These are phyloP conservation scores for Kodamaea anthophila DNA, from an alignment of 1,139 yeast species.

Conservation along the genomic window DNA sequence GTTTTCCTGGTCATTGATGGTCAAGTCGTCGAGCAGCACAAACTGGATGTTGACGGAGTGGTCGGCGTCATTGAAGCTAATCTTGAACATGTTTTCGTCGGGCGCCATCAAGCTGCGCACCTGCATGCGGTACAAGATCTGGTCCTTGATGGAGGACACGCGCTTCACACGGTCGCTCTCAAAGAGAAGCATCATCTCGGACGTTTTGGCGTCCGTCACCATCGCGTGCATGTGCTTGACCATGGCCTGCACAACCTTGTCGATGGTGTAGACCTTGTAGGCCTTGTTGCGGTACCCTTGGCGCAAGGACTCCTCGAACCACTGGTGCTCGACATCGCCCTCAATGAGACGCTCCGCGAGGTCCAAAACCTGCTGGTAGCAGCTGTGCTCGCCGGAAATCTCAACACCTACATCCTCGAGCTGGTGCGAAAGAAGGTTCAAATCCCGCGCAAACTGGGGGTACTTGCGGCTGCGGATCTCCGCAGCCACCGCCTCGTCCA, in stretches of 20 bases:
- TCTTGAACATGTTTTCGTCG: conserved; percentile 90
- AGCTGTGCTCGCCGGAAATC: conserved; percentile 59
- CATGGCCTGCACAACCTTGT: conserved; percentile 84
- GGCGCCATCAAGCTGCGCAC: conserved; percentile 74
- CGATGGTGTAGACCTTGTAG: conserved; percentile 85
- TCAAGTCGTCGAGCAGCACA: conserved; percentile 81
- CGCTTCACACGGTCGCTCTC: conserved; percentile 68
- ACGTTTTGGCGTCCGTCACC: conserved; percentile 73
- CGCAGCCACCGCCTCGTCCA: conserved; percentile 59
- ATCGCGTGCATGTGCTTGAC: conserved; percentile 83
- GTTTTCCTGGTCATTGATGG: conserved; percentile 69
- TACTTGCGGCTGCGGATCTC: conserved; percentile 62
- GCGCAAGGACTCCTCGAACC: conserved; percentile 92
- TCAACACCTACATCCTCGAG: conserved; percentile 74
- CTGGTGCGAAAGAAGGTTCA: conserved; percentile 76
- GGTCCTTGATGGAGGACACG: conserved; percentile 74
- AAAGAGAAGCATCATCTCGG: conserved; percentile 74
- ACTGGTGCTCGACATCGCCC: conserved; percentile 88
- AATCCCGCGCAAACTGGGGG: conserved; percentile 84
- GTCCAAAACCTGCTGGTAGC: conserved; percentile 69
- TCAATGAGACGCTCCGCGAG: conserved; percentile 76
- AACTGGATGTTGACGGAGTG: conserved; percentile 68
- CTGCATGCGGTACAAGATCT: conserved; percentile 83
- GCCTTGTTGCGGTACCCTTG: conserved; percentile 94
- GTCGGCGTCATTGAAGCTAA: conserved; percentile 55